Percentiles rank a stretch among this genome's conserved stretches.
phyloP scores from a whole-genome alignment of 225 moss, liverwort and hornwort species.

The Physcomitrium patens region DNA sequence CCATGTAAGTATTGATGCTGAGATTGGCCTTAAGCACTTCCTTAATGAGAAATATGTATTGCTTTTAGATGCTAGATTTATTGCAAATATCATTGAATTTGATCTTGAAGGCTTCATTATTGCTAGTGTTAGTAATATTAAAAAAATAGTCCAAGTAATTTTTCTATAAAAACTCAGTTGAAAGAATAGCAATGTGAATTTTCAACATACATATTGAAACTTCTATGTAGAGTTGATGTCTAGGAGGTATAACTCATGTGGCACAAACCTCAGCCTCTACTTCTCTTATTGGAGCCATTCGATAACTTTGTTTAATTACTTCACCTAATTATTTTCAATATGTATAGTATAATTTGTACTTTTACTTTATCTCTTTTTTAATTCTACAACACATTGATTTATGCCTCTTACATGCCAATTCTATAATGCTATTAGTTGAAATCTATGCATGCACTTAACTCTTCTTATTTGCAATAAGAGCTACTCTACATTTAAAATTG shows the following conservation, averaged over 20 bases:
- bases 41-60: slow-evolving; percentile 46
- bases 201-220: slow-evolving; percentile 50
- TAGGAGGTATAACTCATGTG: not conserved
- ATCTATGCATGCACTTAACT: no score
- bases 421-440: no score
- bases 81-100: slow-evolving; percentile 54
- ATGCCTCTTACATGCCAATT: no score
- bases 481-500: no score
- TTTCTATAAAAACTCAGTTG: slow-evolving; percentile 37
- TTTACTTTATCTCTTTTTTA: no score
- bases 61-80: slow-evolving; percentile 50
- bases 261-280: slow-evolving; percentile 17
- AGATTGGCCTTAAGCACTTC: slow-evolving; percentile 59
- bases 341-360: no score
- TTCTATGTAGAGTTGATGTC: slow-evolving; percentile 50
- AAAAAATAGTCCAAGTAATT: slow-evolving; percentile 48
- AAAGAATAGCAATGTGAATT: slow-evolving; percentile 45
- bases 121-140: no score
- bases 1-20: slow-evolving; percentile 58
- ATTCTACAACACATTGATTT: no score
- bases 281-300: slow-evolving; percentile 39
- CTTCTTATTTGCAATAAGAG: no score
- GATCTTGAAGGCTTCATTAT: slow-evolving; percentile 43
- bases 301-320: no score
- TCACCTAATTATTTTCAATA: no score